These are phyloP conservation scores for Acer negundo DNA, from an alignment of 345 rosid species.

Conservation along the genomic window DNA sequence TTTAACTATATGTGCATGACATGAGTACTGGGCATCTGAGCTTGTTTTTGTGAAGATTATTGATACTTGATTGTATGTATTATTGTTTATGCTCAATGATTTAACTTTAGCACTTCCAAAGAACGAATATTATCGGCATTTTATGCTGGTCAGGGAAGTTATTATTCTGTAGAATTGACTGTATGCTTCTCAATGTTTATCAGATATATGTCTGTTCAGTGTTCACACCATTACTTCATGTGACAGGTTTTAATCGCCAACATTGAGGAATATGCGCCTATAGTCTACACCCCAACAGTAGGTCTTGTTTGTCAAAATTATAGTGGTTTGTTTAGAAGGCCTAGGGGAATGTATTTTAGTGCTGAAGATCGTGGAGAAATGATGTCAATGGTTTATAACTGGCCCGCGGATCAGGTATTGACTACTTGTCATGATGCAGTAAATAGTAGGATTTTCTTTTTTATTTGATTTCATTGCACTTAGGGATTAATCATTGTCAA, in stretches of 20 bases:
- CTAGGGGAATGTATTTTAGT: conserved; percentile 97
- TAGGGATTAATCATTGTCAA: neutral
- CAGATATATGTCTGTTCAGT: neutral
- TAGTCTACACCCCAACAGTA: conserved; percentile 94
- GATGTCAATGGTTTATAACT: conserved; percentile 99
- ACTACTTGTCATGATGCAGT: conserved; percentile 13
- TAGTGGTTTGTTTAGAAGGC: conserved; percentile 95
- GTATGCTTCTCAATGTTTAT: neutral
- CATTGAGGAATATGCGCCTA: conserved; percentile 96
- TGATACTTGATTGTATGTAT: neutral
- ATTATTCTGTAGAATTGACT: neutral
- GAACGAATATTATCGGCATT: neutral
- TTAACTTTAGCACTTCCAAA: neutral
- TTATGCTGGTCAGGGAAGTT: neutral
- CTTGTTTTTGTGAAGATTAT: neutral
- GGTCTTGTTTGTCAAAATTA: conserved; percentile 98
- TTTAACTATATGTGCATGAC: neutral
- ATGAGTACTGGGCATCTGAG: neutral
- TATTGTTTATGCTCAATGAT: neutral
- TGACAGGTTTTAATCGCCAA: conserved; percentile 84
- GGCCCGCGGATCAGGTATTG: conserved; percentile 97
- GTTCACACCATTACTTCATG: conserved; percentile 16
- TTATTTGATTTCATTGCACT: conserved; percentile 13
- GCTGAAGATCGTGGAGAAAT: conserved; percentile 97
- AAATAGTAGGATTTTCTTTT: conserved; percentile 14